A percentile compares a stretch with the other conserved stretches of the same genome.
phyloP scores from a whole-genome alignment of 139 green algal genomes.

The Chlamydomonas sp. region DNA sequence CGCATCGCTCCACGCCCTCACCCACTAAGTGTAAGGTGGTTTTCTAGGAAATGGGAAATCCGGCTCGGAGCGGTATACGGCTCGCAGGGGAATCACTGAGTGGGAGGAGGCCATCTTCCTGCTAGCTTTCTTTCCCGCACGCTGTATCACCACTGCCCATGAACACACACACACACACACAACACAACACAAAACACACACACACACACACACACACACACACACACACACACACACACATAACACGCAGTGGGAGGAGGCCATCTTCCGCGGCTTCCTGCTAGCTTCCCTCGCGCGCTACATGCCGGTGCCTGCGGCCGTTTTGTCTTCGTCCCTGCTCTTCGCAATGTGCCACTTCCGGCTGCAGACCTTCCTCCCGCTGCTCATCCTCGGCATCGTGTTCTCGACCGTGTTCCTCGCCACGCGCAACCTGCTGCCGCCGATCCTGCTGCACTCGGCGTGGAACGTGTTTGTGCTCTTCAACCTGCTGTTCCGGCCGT shows the following conservation, averaged over 20 bases:
- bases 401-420: background rate
- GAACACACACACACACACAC: no score
- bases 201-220: no score
- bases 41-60: no score
- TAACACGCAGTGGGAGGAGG: no score
- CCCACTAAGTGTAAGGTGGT: no score
- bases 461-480: conserved; percentile 60
- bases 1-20: no score
- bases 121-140: background rate
- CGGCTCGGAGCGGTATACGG: background rate
- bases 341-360: conserved; percentile 77
- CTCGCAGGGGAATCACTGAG: background rate
- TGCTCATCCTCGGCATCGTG: conserved; percentile 80
- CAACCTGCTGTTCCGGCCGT: no score
- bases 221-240: no score
- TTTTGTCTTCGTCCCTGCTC: conserved; percentile 47
- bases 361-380: conserved; percentile 7
- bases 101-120: background rate
- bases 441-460: conserved; percentile 79
- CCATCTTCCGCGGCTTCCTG: conserved; percentile 91
- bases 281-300: conserved; percentile 70
- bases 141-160: no score
- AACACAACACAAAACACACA: no score
- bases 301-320: conserved; percentile 43
- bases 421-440: conserved; percentile 67